Base-by-base conservation (phyloP, 2,329 filamentous ascomycete genomes). In the Claviceps cyperi region DNA sequence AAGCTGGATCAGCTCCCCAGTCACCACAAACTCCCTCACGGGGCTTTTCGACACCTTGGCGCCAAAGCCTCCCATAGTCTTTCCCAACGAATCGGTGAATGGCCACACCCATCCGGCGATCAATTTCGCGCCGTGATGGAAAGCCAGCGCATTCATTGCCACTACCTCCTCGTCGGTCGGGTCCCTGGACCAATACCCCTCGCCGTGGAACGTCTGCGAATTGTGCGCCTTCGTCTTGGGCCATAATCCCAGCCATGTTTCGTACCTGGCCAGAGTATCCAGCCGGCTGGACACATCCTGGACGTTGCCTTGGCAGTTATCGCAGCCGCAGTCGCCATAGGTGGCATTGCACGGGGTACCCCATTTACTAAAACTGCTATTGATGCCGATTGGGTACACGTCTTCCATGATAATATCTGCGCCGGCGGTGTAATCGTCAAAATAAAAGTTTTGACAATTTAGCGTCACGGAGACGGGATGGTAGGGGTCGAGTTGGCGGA, bases 391-490 rank as follows among this genome's bases (percentile, higher is more conserved):
- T 0, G 78, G 78, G 59, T 82, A 83, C 0, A 72, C 70, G 56
- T 82, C 78, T 32, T 71, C 70, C 67, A 81, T 75, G 53, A 83
- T 62, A 54, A 81, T 73, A 58, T 82, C 78, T 4, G 75, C 72
- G 17, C 74, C 75, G 2, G 64, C 59, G 0, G 71, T 66, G 64
- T 83, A 82, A 13, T 72, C 62, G 2, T 63, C 61, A 59, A 78
- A 82, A 62, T 80, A 73, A 63, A 78, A 81, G 62, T 82, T 74
- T 50, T 72, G 69, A 66, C 79, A 82, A 63, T 81, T 82, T 43
- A 83, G 69, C 1, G 73, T 74, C 4, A 81, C 65, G 1, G 73
- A 73, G 2, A 79, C 71, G 0, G 78, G 78, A 62, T 82, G 79
- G 62, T 81, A 82, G 0, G 74, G 75, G 60, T 83, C 79, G 1